phyloP scores from a whole-genome alignment of 2,329 filamentous ascomycete genomes.

The Colletotrichum sansevieriae region DNA sequence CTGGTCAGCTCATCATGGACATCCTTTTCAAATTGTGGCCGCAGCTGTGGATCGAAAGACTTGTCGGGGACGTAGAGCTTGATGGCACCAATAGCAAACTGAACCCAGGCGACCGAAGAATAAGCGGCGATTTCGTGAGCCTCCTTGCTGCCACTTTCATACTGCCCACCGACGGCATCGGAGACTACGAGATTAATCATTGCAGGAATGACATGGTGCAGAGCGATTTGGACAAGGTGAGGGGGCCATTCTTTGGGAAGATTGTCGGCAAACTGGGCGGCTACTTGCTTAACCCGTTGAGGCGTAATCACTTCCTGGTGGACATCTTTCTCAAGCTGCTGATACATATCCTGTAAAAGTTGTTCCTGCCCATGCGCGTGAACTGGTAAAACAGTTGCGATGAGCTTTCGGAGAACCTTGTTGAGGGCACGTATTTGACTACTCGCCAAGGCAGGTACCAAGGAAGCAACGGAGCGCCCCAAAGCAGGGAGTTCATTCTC shows the following conservation, averaged over 20 bases:
- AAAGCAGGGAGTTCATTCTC: conserved; percentile 75
- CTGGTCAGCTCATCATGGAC: conserved; percentile 67
- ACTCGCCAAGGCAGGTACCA: conserved; percentile 62
- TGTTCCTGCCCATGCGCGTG: conserved; percentile 49
- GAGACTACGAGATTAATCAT: conserved; percentile 59
- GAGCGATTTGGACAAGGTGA: conserved; percentile 55
- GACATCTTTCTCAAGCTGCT: conserved; percentile 3
- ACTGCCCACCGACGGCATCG: conserved; percentile 45
- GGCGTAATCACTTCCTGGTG: not conserved
- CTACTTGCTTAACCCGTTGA: conserved; percentile 18
- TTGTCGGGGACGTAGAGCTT: conserved; percentile 88
- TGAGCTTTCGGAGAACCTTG: conserved; percentile 60
- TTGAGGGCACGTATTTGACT: conserved; percentile 65
- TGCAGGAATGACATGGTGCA: conserved; percentile 60
- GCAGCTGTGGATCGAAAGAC: conserved; percentile 83
- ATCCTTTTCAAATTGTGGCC: conserved; percentile 74
- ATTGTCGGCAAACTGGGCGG: conserved; percentile 40
- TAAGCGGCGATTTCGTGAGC: conserved; percentile 18
- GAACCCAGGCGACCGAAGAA: conserved; percentile 74
- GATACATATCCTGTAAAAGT: conserved; percentile 11
- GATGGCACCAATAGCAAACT: conserved; percentile 80
- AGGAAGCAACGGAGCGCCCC: conserved; percentile 65
- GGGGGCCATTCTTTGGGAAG: conserved; percentile 54
- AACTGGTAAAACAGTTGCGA: conserved; percentile 56
- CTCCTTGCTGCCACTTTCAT: not conserved